These are phyloP conservation scores for Axilococcus clingmanii DNA, from an alignment of 139 green algal genomes.

Conservation along the genomic window DNA sequence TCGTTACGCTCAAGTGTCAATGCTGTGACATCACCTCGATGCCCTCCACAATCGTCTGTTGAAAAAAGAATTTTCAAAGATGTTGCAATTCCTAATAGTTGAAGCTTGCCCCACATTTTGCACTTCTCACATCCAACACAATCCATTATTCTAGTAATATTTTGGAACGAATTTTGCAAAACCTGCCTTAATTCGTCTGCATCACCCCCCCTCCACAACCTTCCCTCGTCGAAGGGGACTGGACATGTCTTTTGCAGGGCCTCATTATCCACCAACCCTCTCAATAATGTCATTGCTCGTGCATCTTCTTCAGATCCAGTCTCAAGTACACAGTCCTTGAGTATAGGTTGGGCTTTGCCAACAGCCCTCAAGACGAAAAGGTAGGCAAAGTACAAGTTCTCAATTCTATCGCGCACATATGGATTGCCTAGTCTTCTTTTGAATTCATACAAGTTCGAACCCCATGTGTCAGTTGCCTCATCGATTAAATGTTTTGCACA, in stretches of 20 bases:
- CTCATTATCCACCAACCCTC: conserved; percentile 41
- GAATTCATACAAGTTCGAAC: conserved; percentile 72
- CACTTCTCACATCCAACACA: conserved; percentile 99
- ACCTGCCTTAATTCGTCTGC: conserved; percentile 48
- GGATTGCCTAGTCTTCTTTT: conserved; percentile 44
- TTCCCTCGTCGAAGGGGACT: conserved; percentile 85
- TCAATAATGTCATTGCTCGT: conserved; percentile 43
- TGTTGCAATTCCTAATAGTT: conserved; percentile 89
- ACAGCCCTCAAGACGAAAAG: conserved; percentile 83
- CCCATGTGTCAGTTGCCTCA: conserved; percentile 36
- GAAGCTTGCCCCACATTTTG: conserved; percentile 98
- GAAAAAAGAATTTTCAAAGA: conserved; percentile 91
- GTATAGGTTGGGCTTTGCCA: conserved; percentile 61
- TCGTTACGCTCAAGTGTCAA: conserved; percentile 83
- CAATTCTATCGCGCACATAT: conserved; percentile 31
- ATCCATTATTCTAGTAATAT: conserved; percentile 95
- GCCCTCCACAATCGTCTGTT: conserved; percentile 43
- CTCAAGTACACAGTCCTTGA: conserved; percentile 45
- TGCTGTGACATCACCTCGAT: background rate
- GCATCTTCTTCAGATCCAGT: conserved; percentile 65
- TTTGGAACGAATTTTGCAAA: conserved; percentile 73
- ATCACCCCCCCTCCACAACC: conserved; percentile 73
- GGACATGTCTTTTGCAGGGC: conserved; percentile 62
- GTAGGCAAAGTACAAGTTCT: conserved; percentile 96
- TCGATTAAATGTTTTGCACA: conserved; percentile 60